Conservation (phyloP, 441 rosid genomes). For the Isatis lusitanica region DNA sequence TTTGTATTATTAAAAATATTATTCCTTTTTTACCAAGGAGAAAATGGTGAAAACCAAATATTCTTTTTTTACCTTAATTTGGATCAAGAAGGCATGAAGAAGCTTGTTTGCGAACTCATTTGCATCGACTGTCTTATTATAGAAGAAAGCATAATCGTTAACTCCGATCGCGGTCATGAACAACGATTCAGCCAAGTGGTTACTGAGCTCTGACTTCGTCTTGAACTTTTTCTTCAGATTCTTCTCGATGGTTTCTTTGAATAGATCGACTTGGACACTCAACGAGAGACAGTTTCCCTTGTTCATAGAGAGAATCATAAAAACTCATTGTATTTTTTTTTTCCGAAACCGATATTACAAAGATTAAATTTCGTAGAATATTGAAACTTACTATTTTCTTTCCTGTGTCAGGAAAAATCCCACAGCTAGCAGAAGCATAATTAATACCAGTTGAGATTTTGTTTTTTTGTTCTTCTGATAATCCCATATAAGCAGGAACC, state of each 20-base stretch:
- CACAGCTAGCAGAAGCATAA: constrained; percentile 39
- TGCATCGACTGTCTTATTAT: background rate
- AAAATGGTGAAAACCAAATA: too few relatives aligned
- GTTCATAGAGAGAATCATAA: constrained; percentile 4
- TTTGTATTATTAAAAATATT: too few relatives aligned
- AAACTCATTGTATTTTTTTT: background rate
- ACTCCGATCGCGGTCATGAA: constrained; percentile 30
- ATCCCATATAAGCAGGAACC: constrained; percentile 33
- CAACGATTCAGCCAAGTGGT: constrained; percentile 29
- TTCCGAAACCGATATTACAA: background rate
- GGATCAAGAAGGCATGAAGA: constrained; percentile 20
- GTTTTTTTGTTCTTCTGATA: constrained; percentile 23
- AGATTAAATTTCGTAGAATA: background rate
- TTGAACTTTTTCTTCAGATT: constrained; percentile 18
- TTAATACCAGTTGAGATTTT: constrained; percentile 31
- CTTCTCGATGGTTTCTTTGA: constrained; percentile 13
- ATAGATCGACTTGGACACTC: constrained; percentile 28
- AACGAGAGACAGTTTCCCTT: constrained; percentile 33
- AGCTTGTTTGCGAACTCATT: constrained; percentile 20
- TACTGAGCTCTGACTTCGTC: constrained; percentile 11
- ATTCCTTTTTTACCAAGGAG: too few relatives aligned
- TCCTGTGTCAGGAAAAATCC: constrained; percentile 27
- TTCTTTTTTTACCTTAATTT: constrained; percentile 12
- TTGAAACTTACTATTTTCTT: background rate
- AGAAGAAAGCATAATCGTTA: constrained; percentile 25